These are phyloP conservation scores for Aureobasidium sp. DNA, from an alignment of 2,329 filamentous ascomycete genomes.

Conservation along the genomic window DNA sequence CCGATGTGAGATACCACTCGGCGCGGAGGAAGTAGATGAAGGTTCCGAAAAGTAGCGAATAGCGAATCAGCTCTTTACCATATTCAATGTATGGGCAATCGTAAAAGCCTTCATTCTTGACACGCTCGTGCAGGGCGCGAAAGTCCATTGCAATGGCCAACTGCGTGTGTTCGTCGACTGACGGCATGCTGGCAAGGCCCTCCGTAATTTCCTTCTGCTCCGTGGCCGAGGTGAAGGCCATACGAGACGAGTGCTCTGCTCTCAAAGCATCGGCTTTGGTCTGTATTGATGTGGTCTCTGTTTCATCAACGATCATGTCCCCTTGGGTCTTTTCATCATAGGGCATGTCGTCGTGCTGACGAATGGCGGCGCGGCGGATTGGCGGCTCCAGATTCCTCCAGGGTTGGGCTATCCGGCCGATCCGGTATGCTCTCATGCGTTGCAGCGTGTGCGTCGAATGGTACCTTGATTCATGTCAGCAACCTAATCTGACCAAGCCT, in stretches of 20 bases:
- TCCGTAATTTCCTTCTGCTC: slow-evolving; percentile 33
- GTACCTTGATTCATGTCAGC: slow-evolving; percentile 40
- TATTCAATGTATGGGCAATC: slow-evolving; percentile 54
- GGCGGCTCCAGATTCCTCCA: slow-evolving; percentile 56
- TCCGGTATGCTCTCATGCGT: slow-evolving; percentile 54
- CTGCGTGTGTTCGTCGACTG: slow-evolving; percentile 50
- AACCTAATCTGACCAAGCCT: background rate
- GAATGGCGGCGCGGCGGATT: slow-evolving; percentile 33
- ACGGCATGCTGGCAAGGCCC: slow-evolving; percentile 40
- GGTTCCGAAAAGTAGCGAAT: slow-evolving; percentile 42
- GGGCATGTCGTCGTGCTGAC: background rate
- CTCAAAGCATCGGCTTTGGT: background rate
- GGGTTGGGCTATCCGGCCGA: slow-evolving; percentile 49
- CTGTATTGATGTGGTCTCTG: background rate
- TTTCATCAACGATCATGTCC: slow-evolving; percentile 5
- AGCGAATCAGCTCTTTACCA: slow-evolving; percentile 53
- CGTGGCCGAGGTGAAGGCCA: slow-evolving; percentile 28
- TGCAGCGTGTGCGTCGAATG: slow-evolving; percentile 48
- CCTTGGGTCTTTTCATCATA: slow-evolving; percentile 10
- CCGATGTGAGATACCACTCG: slow-evolving; percentile 53
- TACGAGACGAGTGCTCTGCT: slow-evolving; percentile 20
- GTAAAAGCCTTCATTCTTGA: slow-evolving; percentile 53
- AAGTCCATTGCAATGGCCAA: slow-evolving; percentile 51
- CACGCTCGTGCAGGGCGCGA: slow-evolving; percentile 47
- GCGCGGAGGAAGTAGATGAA: slow-evolving; percentile 43